Percentiles rank a stretch among this genome's conserved stretches.
phyloP scores from a whole-genome alignment of 2,329 filamentous ascomycete species.

The Cladorrhinum sp. region DNA sequence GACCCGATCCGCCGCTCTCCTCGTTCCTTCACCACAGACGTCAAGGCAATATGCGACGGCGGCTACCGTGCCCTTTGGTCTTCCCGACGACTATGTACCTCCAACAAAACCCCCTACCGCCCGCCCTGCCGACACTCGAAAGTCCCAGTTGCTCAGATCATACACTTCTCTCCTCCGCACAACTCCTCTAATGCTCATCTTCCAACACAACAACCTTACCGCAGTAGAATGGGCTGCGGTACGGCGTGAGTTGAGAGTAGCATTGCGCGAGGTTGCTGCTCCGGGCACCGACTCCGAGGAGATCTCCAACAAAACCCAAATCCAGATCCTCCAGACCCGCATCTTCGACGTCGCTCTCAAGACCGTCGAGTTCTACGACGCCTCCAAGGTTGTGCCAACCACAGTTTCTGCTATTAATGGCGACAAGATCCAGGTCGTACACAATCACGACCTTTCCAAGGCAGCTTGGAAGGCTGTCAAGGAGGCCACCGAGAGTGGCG shows the following conservation, averaged over 20 bases:
- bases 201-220: constrained; percentile 67
- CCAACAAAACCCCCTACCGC: constrained; percentile 83
- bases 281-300: constrained; percentile 38
- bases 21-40: constrained; percentile 15
- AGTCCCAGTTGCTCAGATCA: constrained; percentile 80
- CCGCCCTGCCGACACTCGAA: constrained; percentile 80
- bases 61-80: constrained; percentile 27
- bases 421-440: constrained; percentile 34
- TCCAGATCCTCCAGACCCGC: constrained; percentile 83
- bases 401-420: constrained; percentile 33
- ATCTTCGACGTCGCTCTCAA: constrained; percentile 84
- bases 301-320: constrained; percentile 61
- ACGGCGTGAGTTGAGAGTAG: constrained; percentile 61
- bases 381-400: constrained; percentile 35
- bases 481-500: constrained; percentile 31
- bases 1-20: constrained; percentile 15
- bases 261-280: constrained; percentile 41
- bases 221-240: constrained; percentile 73
- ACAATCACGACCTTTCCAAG: constrained; percentile 53
- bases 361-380: constrained; percentile 79
- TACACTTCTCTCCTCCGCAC: constrained; percentile 88
- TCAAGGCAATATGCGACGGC: constrained; percentile 29
- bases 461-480: constrained; percentile 50
- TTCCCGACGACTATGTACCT: constrained; percentile 52
- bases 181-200: constrained; percentile 79